Evolutionary conservation across 2,329 filamentous ascomycete species (phyloP).

Genomic region (Tricladium varicosporioides): DNA sequence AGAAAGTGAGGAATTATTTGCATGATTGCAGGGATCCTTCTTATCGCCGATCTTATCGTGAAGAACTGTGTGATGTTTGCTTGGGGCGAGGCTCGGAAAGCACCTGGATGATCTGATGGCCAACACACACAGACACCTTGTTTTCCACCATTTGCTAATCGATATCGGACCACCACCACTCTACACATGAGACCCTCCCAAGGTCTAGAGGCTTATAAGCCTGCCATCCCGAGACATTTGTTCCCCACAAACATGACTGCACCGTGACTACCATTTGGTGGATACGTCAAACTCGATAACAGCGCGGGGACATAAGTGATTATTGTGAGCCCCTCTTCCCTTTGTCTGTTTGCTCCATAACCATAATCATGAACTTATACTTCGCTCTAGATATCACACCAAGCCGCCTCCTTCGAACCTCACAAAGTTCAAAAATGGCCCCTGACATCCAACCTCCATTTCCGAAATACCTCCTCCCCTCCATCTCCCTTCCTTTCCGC

Average conservation of each 20-base stretch:
- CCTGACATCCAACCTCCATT: conserved; percentile 36
- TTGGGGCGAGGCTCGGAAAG: not conserved
- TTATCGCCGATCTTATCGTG: conserved; percentile 1
- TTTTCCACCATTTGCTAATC: too few relatives aligned
- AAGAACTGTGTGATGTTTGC: not conserved
- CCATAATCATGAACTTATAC: too few relatives aligned
- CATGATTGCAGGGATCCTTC: not conserved
- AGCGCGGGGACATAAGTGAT: too few relatives aligned
- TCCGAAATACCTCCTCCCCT: conserved; percentile 51
- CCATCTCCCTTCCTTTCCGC: conserved; percentile 45
- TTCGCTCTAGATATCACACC: too few relatives aligned
- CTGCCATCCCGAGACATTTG: not conserved
- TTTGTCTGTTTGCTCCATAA: too few relatives aligned
- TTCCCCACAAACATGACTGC: not conserved
- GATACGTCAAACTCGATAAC: too few relatives aligned
- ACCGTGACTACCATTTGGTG: too few relatives aligned
- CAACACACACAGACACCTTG: not conserved
- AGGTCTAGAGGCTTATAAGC: conserved; percentile 3
- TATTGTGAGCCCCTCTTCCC: too few relatives aligned
- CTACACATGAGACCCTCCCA: not conserved
- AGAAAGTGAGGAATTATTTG: too few relatives aligned
- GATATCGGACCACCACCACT: not conserved
- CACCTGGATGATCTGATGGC: not conserved
- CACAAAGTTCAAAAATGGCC: conserved; percentile 17
- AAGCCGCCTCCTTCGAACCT: not conserved